Percentiles rank a stretch among this genome's conserved stretches.
These are phyloP conservation scores for Graphilbum fragrans DNA, from an alignment of 2,329 filamentous ascomycete species.

Conservation along the genomic window DNA sequence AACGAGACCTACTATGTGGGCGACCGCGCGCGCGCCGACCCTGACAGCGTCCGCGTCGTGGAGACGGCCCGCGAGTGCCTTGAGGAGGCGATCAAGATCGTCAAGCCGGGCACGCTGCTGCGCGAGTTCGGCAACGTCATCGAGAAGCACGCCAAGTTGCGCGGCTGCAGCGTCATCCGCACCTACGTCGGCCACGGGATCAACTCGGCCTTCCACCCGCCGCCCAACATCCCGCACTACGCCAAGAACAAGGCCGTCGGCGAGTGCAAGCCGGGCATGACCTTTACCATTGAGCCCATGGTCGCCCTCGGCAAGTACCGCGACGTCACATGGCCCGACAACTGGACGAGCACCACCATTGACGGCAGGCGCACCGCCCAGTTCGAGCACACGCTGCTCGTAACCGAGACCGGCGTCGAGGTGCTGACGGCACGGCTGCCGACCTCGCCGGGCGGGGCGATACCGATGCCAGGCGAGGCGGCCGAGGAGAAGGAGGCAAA, in stretches of 20 bases:
- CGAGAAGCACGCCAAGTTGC: conserved; percentile 83
- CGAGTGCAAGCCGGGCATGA: conserved; percentile 90
- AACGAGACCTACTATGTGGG: conserved; percentile 99
- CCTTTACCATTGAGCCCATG: conserved; percentile 99
- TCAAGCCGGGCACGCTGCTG: conserved; percentile 88
- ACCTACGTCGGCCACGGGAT: conserved; percentile 96
- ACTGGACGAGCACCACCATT: conserved; percentile 92
- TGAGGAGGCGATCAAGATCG: conserved; percentile 78
- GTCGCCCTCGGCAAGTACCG: conserved; percentile 82
- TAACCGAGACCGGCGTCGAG: conserved; percentile 76
- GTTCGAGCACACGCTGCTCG: conserved; percentile 79
- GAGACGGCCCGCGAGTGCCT: conserved; percentile 84
- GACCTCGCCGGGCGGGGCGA: conserved; percentile 64
- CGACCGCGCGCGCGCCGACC: conserved; percentile 69
- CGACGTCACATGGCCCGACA: conserved; percentile 95
- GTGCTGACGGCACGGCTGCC: conserved; percentile 63
- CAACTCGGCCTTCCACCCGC: conserved; percentile 84
- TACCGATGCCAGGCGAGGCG: conserved; percentile 47
- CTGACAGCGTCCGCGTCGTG: conserved; percentile 79
- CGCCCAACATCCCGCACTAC: conserved; percentile 93
- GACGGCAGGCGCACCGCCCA: conserved; percentile 88
- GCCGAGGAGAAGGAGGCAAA: conserved; percentile 2
- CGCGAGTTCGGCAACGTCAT: conserved; percentile 90
- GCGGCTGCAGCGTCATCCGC: conserved; percentile 80
- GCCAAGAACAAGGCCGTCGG: conserved; percentile 97